Evolutionary conservation across 257 asterid genomes (phyloP), one percentile per base, ranked within the genome.

Genomic region (Misopates orontium): DNA sequence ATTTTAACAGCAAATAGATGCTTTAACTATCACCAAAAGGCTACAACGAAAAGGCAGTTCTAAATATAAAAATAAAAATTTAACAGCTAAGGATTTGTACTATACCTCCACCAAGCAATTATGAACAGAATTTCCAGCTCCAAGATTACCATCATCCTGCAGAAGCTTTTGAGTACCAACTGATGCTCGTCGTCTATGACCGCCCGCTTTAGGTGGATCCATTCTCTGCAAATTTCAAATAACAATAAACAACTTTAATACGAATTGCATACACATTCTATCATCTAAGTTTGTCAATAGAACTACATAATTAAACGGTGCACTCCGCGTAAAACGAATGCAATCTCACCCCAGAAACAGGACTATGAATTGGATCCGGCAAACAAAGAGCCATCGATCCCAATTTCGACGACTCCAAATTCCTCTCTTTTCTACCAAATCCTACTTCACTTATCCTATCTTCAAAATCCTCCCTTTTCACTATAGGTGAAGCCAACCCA

Each of bases 101-200:
- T 57, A 56, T 81, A 89, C 98, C 98, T 87, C 96, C 75, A 80
- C 71, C 53, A 74, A 70, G 75, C 84, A 58, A 70, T 79, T 60
- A 72, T 80, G 82, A 36, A 75, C 78, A 54, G 87, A 80, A 66
- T 67, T 69, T 40, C 73, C 69, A 28, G 79, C 82, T 71, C 74
- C 85, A 23, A 73, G 42, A 60, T 77, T 56, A 67, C 60, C 73
- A 44, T 80, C 82, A 60, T 75, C 68, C 49, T 42, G 81, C 73
- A 82, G 66, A 70, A 75, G 82, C 53, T 82, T 92, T 7, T 83
- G 93, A 69, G 96, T 87, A 70, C 89, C 82, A 55, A 77, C 73
- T n/a, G 98, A 89, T 42, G 77, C 77, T 75, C 87, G 78, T 73
- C 95, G 81, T 68, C 88, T 77, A 62, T 87, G 95, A 83, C 73